Conservation (phyloP, 2,329 filamentous ascomycete species). For the Fusarium pseudonygamai region DNA sequence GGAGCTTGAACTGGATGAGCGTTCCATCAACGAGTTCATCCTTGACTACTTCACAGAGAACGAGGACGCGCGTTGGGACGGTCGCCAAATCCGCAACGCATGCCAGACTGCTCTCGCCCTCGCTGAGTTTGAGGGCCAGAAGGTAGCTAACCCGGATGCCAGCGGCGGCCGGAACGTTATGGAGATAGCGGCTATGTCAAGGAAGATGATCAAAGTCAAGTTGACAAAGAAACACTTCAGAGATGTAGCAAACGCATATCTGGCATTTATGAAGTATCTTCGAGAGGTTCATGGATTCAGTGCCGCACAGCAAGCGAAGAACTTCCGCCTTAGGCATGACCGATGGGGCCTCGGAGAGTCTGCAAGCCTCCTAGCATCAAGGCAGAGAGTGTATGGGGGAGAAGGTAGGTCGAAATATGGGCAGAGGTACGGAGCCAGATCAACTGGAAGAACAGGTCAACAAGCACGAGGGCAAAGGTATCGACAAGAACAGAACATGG, state of each 20-base stretch:
- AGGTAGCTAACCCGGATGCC: rapidly evolving
- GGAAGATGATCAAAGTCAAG: not conserved
- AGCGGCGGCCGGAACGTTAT: not conserved
- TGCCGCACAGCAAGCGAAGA: not conserved
- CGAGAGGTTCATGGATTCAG: not conserved
- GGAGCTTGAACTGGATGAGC: not conserved
- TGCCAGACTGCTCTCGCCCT: rapidly evolving
- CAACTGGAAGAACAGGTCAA: not conserved
- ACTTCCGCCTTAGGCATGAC: not conserved
- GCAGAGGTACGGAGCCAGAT: not conserved
- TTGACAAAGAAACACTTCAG: not conserved
- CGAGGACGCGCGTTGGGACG: not conserved
- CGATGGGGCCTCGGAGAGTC: not conserved
- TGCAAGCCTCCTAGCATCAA: rapidly evolving
- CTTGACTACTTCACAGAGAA: not conserved
- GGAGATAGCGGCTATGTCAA: not conserved
- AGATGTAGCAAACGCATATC: not conserved
- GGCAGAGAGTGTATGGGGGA: rapidly evolving
- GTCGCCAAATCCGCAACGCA: not conserved
- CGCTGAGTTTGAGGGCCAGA: not conserved
- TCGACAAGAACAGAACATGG: not conserved
- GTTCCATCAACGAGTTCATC: not conserved
- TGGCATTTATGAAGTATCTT: not conserved
- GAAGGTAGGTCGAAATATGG: not conserved
- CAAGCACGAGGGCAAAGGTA: rapidly evolving